Percentiles rank a stretch among this genome's conserved stretches.
phyloP scores from a whole-genome alignment of 345 rosid genomes.

The Anacardium occidentale region DNA sequence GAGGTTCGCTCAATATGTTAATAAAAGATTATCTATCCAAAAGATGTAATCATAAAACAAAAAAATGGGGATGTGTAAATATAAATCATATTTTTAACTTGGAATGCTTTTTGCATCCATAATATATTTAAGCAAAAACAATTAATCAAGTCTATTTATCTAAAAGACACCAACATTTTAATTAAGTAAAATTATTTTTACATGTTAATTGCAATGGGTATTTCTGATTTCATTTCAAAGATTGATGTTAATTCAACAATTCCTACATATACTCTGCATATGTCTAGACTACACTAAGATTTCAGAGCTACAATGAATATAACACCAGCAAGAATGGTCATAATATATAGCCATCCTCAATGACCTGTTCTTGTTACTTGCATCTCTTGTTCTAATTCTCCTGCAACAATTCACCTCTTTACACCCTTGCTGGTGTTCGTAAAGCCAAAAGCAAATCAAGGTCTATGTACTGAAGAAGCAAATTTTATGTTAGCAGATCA shows the following conservation, averaged over 20 bases:
- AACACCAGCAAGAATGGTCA: neutral
- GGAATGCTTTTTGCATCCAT: no score
- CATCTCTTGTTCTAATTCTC: constrained; percentile 8
- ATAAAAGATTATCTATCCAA: no score
- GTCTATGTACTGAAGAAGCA: neutral
- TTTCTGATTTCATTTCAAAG: neutral
- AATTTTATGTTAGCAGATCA: neutral
- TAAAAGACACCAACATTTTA: no score
- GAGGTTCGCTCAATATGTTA: no score
- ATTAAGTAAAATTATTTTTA: no score
- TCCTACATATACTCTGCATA: neutral
- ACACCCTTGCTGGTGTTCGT: neutral
- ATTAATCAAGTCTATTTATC: no score
- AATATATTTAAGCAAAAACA: no score
- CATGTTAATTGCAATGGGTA: neutral
- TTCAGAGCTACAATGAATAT: neutral
- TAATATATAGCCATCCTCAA: neutral
- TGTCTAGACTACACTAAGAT: neutral
- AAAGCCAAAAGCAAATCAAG: neutral
- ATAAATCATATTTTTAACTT: no score
- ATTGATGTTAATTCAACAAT: neutral
- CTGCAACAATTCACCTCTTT: neutral
- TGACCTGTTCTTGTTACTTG: neutral
- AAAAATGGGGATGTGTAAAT: no score
- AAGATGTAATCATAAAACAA: no score